phyloP scores from a whole-genome alignment of 1,284 basidiomycete species.

The Tilletia walkeri region DNA sequence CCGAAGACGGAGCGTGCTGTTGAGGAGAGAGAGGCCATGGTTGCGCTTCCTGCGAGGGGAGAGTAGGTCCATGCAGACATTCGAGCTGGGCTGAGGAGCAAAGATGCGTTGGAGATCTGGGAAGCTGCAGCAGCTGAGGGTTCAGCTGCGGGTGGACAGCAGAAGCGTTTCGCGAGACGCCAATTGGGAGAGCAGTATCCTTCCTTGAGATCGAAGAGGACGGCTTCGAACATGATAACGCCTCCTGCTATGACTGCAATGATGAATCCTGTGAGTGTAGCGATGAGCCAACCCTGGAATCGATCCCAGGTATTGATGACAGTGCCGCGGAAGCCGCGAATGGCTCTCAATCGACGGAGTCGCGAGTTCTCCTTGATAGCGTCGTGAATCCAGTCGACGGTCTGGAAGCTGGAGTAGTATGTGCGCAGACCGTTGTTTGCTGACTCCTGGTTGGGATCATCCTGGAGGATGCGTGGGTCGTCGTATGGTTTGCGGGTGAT shows the following conservation, averaged over 20 bases:
- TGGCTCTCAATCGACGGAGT: constrained; percentile 47
- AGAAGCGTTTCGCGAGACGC: constrained; percentile 77
- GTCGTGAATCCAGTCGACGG: constrained; percentile 57
- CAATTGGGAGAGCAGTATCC: constrained; percentile 75
- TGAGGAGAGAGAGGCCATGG: not conserved
- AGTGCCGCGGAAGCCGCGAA: constrained; percentile 64
- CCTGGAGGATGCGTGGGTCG: constrained; percentile 17
- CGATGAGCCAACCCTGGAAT: constrained; percentile 77
- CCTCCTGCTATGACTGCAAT: constrained; percentile 69
- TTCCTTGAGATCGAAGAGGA: constrained; percentile 78
- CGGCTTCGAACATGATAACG: constrained; percentile 67
- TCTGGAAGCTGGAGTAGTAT: constrained; percentile 50
- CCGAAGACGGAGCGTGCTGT: not conserved
- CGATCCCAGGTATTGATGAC: constrained; percentile 74
- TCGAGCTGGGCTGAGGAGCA: not conserved
- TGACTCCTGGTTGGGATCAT: not conserved
- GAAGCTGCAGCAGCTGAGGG: constrained; percentile 27
- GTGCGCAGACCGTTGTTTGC: constrained; percentile 40
- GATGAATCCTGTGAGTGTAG: constrained; percentile 65
- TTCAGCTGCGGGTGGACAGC: constrained; percentile 61
- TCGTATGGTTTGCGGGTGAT: constrained; percentile 16
- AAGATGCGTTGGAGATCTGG: constrained; percentile 4
- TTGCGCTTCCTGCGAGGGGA: constrained; percentile 14
- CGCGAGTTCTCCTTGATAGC: constrained; percentile 56
- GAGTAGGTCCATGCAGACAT: constrained; percentile 24